phyloP scores from a whole-genome alignment of 768 basidiomycete species.

The Collybia nuda region DNA sequence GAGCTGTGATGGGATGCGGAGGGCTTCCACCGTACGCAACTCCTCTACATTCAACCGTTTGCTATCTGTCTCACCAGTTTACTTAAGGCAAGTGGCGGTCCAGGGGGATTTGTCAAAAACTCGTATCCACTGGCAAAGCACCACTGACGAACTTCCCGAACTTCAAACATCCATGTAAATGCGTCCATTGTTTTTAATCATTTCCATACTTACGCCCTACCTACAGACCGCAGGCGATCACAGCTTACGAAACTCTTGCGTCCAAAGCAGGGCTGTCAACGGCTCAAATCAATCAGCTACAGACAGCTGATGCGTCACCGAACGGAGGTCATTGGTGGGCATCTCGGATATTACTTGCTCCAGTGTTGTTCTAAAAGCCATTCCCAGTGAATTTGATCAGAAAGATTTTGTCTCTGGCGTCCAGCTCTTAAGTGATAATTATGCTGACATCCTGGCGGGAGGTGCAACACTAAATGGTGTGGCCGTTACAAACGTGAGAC shows the following conservation, averaged over 20 bases:
- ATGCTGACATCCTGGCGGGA: slow-evolving; percentile 13
- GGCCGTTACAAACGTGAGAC: slow-evolving; percentile 19
- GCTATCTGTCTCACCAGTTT: too few species aligned
- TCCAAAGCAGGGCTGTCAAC: slow-evolving; percentile 12
- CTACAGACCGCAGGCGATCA: slow-evolving; percentile 19
- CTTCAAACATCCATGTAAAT: slow-evolving; percentile 19
- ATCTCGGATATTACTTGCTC: background rate
- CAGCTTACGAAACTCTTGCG: slow-evolving; percentile 21
- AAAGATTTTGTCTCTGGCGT: slow-evolving; percentile 24
- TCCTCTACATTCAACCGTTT: background rate
- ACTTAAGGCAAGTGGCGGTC: slow-evolving; percentile 19
- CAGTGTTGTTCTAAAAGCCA: background rate
- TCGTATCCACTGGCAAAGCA: slow-evolving; percentile 24
- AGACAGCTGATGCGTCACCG: slow-evolving; percentile 24
- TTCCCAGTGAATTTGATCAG: slow-evolving; percentile 23
- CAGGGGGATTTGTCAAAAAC: slow-evolving; percentile 21
- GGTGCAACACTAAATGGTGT: slow-evolving; percentile 14
- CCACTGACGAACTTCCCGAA: slow-evolving; percentile 18
- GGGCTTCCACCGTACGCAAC: slow-evolving; percentile 19
- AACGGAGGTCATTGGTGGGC: slow-evolving; percentile 23
- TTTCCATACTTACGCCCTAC: background rate
- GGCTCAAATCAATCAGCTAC: slow-evolving; percentile 15
- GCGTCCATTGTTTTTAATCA: background rate
- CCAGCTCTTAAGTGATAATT: slow-evolving; percentile 25
- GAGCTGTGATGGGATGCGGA: slow-evolving; percentile 22